Evolutionary conservation across 257 asterid species (phyloP), one percentile per base, ranked within the genome.

Genomic region (Hygrophila difformis): DNA sequence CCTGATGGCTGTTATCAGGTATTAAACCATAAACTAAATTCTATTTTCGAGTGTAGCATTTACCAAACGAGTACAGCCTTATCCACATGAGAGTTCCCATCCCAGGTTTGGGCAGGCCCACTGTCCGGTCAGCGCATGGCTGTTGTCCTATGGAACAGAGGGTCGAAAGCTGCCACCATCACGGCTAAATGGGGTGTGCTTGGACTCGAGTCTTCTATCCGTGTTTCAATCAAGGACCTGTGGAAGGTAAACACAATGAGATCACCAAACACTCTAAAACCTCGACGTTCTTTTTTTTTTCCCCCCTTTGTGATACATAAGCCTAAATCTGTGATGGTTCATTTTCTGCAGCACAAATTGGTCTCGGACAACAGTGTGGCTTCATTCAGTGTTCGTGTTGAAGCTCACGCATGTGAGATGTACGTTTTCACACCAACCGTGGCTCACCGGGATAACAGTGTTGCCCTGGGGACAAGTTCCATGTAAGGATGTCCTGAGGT

Each of bases 21-120:
- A 60, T 26, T 26, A 8, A 26, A 26, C 31, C 8, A 3, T 24
- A 3, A 24, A 24, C 31, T 26, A 3, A 8, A 3, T 26, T 8
- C 4, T 26, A 26, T 26, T 26, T 26, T 26, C 4, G 4, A 5
- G 8, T 26, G 31, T n/a, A n/a, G n/a, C n/a, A n/a, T n/a, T n/a
- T n/a, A n/a, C n/a, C n/a, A n/a, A n/a, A n/a, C n/a, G n/a, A n/a
- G n/a, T n/a, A n/a, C n/a, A n/a, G n/a, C n/a, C n/a, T n/a, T n/a
- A n/a, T n/a, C n/a, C n/a, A n/a, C n/a, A n/a, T n/a, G n/a, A n/a
- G 21, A 3, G 15, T 23, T 18, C 29, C 44, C 43, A 45, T 20
- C 53, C 41, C 79, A 88, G 97, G 76, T 88, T 36, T 89, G 97
- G 97, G 98, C 94, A 1, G 96, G 98, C 56, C 98, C 98, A 12